Evolutionary conservation across 768 basidiomycete genomes (phyloP), one percentile per base, ranked within the genome.

Genomic region (Amanita pallidorosea): DNA sequence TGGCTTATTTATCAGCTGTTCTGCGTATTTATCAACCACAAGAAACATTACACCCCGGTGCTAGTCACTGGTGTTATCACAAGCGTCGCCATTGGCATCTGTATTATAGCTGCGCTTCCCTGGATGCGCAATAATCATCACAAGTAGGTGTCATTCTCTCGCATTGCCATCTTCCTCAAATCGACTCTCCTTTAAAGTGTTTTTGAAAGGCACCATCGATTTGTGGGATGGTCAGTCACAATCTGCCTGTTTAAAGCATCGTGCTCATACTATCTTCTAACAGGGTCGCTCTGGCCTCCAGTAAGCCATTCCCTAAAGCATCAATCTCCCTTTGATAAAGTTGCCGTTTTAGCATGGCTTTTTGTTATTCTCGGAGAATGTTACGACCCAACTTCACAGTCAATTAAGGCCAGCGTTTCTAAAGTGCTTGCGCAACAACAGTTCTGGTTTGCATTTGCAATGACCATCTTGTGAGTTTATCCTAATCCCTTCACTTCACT

Each of bases 101-200:
- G 82, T 13, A 75, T 86, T 44, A 64, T 70, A 17, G 78, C 82
- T 22, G 87, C 84, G 1, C 72, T 89, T 54, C 88, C 87, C 8
- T 88, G 85, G 83, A 74, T 90, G 20, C 74, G 88, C 46, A 85
- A 89, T 59, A 79, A 78, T 2, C 83, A 88, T 61, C 87, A 89
- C 69, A 88, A 89, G 86, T 88, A 64, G 48, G 76, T 54, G 47
- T 36, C 7, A 12, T 33, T 23, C 88, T 55, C 85, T 88, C 63
- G 72, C 84, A 8, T 41, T 82, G 85, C 56, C 86, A 88, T 65
- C 79, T 87, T 7, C 85, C 88, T 64, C 74, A 57, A 37, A 29
- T 29, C 51, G 33, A 51, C 35, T 1, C 4, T 35, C 29, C 36
- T 35, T 13, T 43, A 4, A 52, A 88, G 85, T 56, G 73, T 88